phyloP scores from a whole-genome alignment of 768 basidiomycete species.

The Rhodotorula paludigena region DNA sequence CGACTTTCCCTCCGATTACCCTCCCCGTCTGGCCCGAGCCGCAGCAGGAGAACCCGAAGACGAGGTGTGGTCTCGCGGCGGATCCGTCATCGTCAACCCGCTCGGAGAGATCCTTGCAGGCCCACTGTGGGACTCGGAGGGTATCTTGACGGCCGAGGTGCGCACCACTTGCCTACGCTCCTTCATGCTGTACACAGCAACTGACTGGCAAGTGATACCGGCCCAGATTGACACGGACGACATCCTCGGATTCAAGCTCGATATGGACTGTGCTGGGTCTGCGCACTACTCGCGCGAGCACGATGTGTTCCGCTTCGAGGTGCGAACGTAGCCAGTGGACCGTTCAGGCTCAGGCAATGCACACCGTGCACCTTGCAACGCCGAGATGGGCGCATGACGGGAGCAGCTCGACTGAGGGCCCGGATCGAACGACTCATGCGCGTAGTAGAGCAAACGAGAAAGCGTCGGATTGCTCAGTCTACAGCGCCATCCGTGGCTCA shows the following conservation, averaged over 20 bases:
- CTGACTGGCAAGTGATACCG: not conserved
- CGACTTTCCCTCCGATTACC: constrained; percentile 22
- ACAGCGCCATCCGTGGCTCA: not conserved
- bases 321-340: not conserved
- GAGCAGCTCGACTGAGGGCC: too few species aligned
- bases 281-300: constrained; percentile 56
- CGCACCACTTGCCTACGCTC: not conserved
- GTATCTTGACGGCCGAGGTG: constrained; percentile 50
- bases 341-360: not conserved
- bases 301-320: constrained; percentile 16
- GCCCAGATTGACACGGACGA: constrained; percentile 61
- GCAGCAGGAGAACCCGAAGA: constrained; percentile 52
- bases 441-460: too few species aligned
- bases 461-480: too few species aligned
- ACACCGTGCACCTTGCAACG: too few species aligned
- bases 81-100: constrained; percentile 60
- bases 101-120: constrained; percentile 60
- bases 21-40: constrained; percentile 13
- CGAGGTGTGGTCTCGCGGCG: constrained; percentile 60
- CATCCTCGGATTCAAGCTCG: constrained; percentile 58
- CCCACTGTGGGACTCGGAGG: constrained; percentile 56
- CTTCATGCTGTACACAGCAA: not conserved
- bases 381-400: too few species aligned
- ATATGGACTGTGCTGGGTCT: constrained; percentile 57
- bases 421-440: too few species aligned